Conservation (phyloP, 306 rosid genomes). For the Amphicarpaea edgeworthii region DNA sequence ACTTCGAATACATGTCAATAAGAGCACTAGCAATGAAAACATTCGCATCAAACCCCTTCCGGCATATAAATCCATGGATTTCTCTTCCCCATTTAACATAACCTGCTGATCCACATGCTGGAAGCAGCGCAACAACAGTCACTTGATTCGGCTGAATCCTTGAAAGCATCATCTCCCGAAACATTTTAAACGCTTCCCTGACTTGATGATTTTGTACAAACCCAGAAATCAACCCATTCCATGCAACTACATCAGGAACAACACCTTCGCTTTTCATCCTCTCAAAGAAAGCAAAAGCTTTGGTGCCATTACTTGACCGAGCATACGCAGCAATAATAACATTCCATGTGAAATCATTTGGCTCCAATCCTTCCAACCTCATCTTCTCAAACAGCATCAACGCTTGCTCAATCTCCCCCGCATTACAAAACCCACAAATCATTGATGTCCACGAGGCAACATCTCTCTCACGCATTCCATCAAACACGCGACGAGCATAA, state of each 20-base stretch:
- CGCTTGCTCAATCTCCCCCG: constrained; percentile 52
- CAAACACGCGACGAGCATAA: constrained; percentile 59
- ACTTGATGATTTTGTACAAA: constrained; percentile 53
- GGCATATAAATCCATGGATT: constrained; percentile 64
- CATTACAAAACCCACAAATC: constrained; percentile 63
- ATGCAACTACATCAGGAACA: constrained; percentile 65
- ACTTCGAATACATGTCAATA: constrained; percentile 73
- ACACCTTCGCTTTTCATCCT: constrained; percentile 62
- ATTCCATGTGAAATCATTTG: constrained; percentile 81
- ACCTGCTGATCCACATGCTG: constrained; percentile 64
- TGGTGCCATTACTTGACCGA: constrained; percentile 52
- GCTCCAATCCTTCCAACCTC: constrained; percentile 67
- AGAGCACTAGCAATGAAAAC: constrained; percentile 68
- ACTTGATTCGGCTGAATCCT: constrained; percentile 60
- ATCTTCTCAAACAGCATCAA: constrained; percentile 64
- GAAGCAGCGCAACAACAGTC: constrained; percentile 66
- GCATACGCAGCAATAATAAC: constrained; percentile 62
- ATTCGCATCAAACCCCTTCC: constrained; percentile 59
- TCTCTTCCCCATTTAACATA: constrained; percentile 59
- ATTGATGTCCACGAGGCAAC: constrained; percentile 72
- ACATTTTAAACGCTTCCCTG: constrained; percentile 53
- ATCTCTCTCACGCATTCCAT: constrained; percentile 62
- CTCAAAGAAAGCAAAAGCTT: constrained; percentile 49
- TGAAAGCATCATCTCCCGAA: constrained; percentile 55
- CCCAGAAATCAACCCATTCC: constrained; percentile 74